Base-by-base conservation (phyloP, 1,139 yeast species). In the Suhomyces coccinellae region DNA sequence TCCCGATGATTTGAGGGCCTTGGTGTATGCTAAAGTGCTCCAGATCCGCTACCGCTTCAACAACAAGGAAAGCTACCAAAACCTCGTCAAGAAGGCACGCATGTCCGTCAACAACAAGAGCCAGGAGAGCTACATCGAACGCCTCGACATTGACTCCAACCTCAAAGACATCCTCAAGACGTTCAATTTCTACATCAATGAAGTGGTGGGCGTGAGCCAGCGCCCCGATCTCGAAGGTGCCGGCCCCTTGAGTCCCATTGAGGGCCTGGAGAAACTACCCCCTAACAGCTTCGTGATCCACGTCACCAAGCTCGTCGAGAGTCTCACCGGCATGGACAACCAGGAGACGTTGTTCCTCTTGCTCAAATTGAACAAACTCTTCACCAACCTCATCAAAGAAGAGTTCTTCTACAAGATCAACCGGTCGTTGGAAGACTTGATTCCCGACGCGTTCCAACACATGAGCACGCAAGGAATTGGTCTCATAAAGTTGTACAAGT, bases 341-440 rank as follows among this genome's bases (percentile, higher is more conserved):
- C 70, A 68, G 42, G 72, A 71, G 26, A 46, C 59, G 1, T 61
- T 74, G 24, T 67, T 65, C 28, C 43, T 73, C 4, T 53, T 73
- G 16, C 58, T 73, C 45, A 71, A 69, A 48, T 55, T 73, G 41
- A 60, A 69, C 49, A 67, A 66, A 48, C 41, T 69, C 30, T 63
- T 64, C 40, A 41, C 55, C 26, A 56, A 51, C 38, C 53, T 66
- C 36, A 61, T 63, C 37, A 64, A 63, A 47, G 71, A 69, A 13
- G 79, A 73, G 52, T 66, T 71, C 38, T 62, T 59, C 54, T 74
- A 71, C 54, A 69, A 69, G 52, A 61, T 64, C 12, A 65, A 58
- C 44, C 50, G 79, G 26, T 55, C 74, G 1, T 52, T 74, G 38
- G 79, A 74, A 51, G 77, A 71, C 24, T 44, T 55, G 24, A 54